Base-by-base conservation (phyloP, 179 eudicot genomes). In the Beta macrorhiza region DNA sequence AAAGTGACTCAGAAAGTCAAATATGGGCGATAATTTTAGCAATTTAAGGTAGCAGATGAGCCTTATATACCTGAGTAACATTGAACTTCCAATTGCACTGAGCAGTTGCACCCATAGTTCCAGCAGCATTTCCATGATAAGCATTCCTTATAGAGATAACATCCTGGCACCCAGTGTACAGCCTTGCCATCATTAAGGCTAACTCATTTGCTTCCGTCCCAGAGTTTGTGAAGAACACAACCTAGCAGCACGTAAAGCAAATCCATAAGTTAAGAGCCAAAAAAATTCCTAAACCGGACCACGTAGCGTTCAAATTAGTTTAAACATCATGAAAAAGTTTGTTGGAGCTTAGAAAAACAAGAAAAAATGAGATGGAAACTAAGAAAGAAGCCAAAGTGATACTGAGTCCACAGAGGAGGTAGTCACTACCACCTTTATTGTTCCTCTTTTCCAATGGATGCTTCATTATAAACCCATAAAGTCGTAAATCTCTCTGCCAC, bases 191-290 rank as follows among this genome's bases (percentile, higher is more conserved):
- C 97, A 97, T 89, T 88, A 97, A 82, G 7, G 99, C 99, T 80
- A 97, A 85, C 87, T 97, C 99, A 83, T 97, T 97, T 57, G 99
- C 99, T 86, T 97, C 99, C 1, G 99, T 94, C 57, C 99, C 99
- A 53, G 97, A 92, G 82, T 97, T 97, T 15, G 99, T 97, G 76
- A 97, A 97, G 83, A 92, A 94, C 69, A 97, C 99, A 72, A 97
- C 99, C 99, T 97, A n/a, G 74, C 71, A 74, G 68, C 14, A 80
- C 15, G 67, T n/a, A 75, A 62, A 29, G 45, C n/a, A 65, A 69
- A 29, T 22, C 16, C 45, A 20, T 11, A 71, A 15, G 62, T 72
- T 59, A 57, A 42, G 52, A 65, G 32, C 4, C 25, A 56, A 7
- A n/a, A 20, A 13, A 37, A 17, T 56, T n/a, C 55, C 45, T 45